A percentile compares a stretch with the other conserved stretches of the same genome.
Conservation (phyloP, 1,139 yeast species). For the Taphrina communis region DNA sequence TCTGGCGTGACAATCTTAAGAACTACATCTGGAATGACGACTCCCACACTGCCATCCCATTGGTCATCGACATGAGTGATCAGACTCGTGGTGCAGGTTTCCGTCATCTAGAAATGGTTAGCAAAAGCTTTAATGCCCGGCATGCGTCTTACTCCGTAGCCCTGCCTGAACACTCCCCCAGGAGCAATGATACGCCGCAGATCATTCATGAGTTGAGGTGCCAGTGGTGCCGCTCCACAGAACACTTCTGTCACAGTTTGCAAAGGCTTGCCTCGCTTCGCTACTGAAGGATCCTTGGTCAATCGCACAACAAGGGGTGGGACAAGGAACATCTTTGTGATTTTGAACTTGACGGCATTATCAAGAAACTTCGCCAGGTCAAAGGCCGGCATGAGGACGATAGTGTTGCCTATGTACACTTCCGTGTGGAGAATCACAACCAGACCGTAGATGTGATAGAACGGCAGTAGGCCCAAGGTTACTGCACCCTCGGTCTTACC, state of each 20-base stretch:
- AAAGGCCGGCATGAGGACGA: constrained; percentile 35
- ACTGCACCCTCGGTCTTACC: constrained; percentile 22
- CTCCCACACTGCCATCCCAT: constrained; percentile 59
- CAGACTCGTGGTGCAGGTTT: constrained; percentile 81
- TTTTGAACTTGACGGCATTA: constrained; percentile 48
- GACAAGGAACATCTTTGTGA: constrained; percentile 50
- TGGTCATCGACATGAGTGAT: constrained; percentile 60
- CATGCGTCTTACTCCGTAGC: constrained; percentile 61
- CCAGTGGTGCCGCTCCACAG: constrained; percentile 54
- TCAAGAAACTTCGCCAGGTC: constrained; percentile 47
- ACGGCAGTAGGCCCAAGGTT: constrained; percentile 36
- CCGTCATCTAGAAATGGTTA: constrained; percentile 61
- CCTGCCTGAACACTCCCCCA: constrained; percentile 35
- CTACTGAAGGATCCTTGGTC: constrained; percentile 53
- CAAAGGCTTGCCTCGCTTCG: constrained; percentile 49
- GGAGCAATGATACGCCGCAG: constrained; percentile 23
- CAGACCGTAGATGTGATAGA: constrained; percentile 41
- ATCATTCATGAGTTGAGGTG: constrained; percentile 47
- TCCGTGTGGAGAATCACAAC: constrained; percentile 42
- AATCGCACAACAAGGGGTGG: constrained; percentile 54
- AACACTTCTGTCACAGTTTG: constrained; percentile 45
- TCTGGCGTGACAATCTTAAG: constrained; percentile 55
- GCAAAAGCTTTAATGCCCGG: neutral
- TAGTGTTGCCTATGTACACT: constrained; percentile 30
- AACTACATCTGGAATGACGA: constrained; percentile 58